Base-by-base conservation (phyloP, 345 rosid species). In the Stellera chamaejasme region DNA sequence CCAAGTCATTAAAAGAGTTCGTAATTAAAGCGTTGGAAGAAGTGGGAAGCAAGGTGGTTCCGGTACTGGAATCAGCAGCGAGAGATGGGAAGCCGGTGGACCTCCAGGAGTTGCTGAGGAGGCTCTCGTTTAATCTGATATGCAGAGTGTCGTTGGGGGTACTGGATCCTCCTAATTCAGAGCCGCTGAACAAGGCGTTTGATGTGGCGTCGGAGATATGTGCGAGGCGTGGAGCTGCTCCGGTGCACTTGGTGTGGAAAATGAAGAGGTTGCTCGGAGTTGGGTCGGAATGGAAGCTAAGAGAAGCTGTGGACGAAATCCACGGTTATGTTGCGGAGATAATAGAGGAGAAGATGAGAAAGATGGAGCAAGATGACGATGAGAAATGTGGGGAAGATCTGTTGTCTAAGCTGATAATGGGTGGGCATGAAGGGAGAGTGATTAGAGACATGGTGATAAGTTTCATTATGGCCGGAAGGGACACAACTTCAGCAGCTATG, bases 401-500 rank as follows among this genome's bases (percentile, higher is more conserved):
- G 3, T 47, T 85, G 11, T 74, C 80, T 10, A 64, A 82, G 1
- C 54, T 79, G 66, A 69, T 88, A 10, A 25, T 43, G 1, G 75
- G 75, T 0, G 78, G 82, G 2, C 69, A 60, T 27, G 79, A 58
- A 4, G 73, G 80, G 36, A 67, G 72, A 52, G 71, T 79, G 45
- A 55, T 77, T 1, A 66, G 90, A 69, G 90, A 82, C 44, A 80
- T 66, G 75, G 48, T 73, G 26, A 67, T 83, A 19, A 89, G 83
- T 58, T 66, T 89, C 55, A 54, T 85, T 50, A 48, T 83, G 79
- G 95, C 91, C 2, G 95, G 95, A 52, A 61, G 87, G 27, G 95
- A 81, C 56, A 75, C 94, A 12, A 79, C 85, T 23, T 79, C 88
- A 7, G 82, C 91, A 0, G 94, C 82, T 2, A 66, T 77, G 70